Evolutionary conservation across 306 rosid genomes (phyloP), one percentile per base, ranked within the genome.

Genomic region (Phaseolus lunatus): DNA sequence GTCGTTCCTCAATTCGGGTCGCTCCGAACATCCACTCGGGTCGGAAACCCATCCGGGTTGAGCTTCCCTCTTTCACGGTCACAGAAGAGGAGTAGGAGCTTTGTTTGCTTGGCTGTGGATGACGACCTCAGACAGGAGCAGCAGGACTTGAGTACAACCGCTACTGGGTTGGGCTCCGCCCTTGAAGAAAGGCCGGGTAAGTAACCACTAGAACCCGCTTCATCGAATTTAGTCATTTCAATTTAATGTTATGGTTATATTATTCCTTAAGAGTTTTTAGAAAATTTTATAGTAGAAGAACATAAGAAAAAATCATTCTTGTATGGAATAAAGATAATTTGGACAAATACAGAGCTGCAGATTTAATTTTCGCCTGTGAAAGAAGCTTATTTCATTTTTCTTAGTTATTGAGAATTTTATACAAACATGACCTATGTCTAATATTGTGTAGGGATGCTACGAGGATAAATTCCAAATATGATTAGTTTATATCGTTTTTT

Each of bases 111-210:
- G 20, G 96, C 97, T 13, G 94, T 90, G 3, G 97, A 92, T 52
- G 98, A 92, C 31, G 93, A 87, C 39, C 83, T 85, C 69, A 86
- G 86, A 78, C 87, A 80, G 84, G 81, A 86, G 66, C 87, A 79
- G 82, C 86, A 68, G 73, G 93, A 90, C 45, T 44, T 73, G 39
- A 81, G 56, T 37, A 79, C 73, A 26, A 64, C 41, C 26, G 41
- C 69, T 14, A 29, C 50, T 78, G 80, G 86, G 16, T 78, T 84
- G 67, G 93, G 86, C 75, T 84, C 96, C 9, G 90, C 88, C 22
- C 61, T 89, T 31, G 96, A 89, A 65, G 97, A 90, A 71, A 88
- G 92, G 67, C 96, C 87, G 14, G 88, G 93, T 88, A 80, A 69
- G 73, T 31, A n/a, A 29, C 3, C 65, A 12, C 10, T 0, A 44